These are phyloP conservation scores for Cantharellus cinnabarinus DNA, from an alignment of 768 basidiomycete genomes.

Conservation along the genomic window DNA sequence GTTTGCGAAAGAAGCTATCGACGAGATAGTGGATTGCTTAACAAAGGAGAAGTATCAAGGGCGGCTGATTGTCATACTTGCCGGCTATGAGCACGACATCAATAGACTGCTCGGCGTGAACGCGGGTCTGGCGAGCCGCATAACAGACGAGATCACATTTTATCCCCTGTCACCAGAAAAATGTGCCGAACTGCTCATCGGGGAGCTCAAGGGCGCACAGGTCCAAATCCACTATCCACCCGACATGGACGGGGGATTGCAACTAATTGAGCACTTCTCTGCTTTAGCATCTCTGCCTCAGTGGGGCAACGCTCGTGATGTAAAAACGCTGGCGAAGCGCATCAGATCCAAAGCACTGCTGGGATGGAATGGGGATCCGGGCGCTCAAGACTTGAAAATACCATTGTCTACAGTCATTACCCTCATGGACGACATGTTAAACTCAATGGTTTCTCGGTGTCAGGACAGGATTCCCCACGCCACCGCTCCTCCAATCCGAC, in stretches of 20 bases:
- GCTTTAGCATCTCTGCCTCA: constrained; percentile 26
- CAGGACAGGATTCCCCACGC: not conserved
- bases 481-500: not conserved
- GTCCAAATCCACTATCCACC: constrained; percentile 18
- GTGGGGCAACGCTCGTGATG: constrained; percentile 55
- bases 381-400: constrained; percentile 11
- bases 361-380: constrained; percentile 6
- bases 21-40: constrained; percentile 43
- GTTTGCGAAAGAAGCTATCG: constrained; percentile 51
- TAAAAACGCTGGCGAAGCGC: constrained; percentile 31
- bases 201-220: constrained; percentile 26
- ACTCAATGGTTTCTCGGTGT: not conserved
- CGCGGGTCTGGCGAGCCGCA: constrained; percentile 43
- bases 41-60: constrained; percentile 36
- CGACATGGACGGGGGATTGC: constrained; percentile 16
- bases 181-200: constrained; percentile 30
- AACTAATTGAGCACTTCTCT: not conserved
- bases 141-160: constrained; percentile 40
- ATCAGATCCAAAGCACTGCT: constrained; percentile 26
- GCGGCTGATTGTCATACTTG: constrained; percentile 48
- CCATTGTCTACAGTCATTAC: constrained; percentile 14
- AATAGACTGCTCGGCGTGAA: constrained; percentile 38
- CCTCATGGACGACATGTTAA: constrained; percentile 11
- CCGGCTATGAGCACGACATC: constrained; percentile 52
- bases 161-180: constrained; percentile 27